Evolutionary conservation across 257 asterid genomes (phyloP), one percentile per base, ranked within the genome.

Genomic region (Phtheirospermum japonicum): DNA sequence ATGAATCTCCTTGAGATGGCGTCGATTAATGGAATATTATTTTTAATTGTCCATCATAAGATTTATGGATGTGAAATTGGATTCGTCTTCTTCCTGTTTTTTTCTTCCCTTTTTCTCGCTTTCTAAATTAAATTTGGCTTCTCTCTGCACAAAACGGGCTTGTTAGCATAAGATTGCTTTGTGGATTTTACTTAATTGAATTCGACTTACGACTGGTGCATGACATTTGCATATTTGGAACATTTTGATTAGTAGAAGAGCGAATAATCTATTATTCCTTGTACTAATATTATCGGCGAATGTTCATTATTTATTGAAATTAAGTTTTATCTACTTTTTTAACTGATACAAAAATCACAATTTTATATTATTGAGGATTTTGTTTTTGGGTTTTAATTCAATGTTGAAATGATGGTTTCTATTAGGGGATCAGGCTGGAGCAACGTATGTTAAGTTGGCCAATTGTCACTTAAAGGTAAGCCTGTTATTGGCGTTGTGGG

Each of bases 371-470:
- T 57, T 13, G 31, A 23, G 55, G 43, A 69, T 18, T 48, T 59
- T 26, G 7, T 61, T 10, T 58, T 54, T 30, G 51, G 59, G 34
- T 20, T 30, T 23, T 17, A 49, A 42, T 42, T 65, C 2, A 50
- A 42, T 45, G 48, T 26, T 59, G 59, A 19, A 45, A 45, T 57
- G 28, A 4, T 68, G 69, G 61, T 61, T 58, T 54, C 59, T 66
- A 36, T 65, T 82, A 92, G 97, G 97, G 97, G 97, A 86, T 77
- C 85, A 76, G 59, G 99, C 99, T 63, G 99, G 96, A 66, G 87
- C 87, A 9, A 84, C 68, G 57, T 92, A 89, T 77, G 86, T 85
- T 65, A 92, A 86, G 77, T 77, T 89, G 85, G 99, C 99, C 6
- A 69, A 61, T 52, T 81, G 93, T 76, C 88, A 89, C 79, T 50